Percentiles rank a stretch among this genome's conserved stretches.
These are phyloP conservation scores for Mycena indigotica DNA, from an alignment of 768 basidiomycete species.

Conservation along the genomic window DNA sequence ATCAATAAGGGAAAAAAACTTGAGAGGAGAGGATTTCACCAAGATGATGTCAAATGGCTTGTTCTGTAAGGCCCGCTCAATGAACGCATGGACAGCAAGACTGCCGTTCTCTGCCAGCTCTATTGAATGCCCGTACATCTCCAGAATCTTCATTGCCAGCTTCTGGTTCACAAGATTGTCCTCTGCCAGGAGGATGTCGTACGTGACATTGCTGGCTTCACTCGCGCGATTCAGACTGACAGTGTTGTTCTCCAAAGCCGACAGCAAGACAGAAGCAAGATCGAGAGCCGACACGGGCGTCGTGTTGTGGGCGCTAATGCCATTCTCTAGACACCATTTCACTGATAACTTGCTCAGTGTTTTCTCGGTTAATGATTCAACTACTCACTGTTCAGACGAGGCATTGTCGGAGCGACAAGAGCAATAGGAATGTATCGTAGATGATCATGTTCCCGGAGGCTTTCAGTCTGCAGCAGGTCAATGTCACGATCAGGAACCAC, in stretches of 20 bases:
- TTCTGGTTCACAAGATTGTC: conserved; percentile 97
- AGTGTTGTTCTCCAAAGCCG: conserved; percentile 93
- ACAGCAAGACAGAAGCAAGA: conserved; percentile 87
- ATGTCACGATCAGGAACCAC: conserved; percentile 4
- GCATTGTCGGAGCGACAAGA: conserved; percentile 78
- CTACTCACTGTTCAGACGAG: conserved; percentile 72
- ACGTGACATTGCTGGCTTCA: conserved; percentile 81
- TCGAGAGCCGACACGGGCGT: conserved; percentile 88
- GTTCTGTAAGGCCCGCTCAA: conserved; percentile 66
- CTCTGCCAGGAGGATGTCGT: conserved; percentile 94
- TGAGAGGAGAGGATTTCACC: conserved; percentile 45
- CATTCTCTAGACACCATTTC: conserved; percentile 96
- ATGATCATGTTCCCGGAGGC: conserved; percentile 88
- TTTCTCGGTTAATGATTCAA: conserved; percentile 13
- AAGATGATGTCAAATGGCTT: conserved; percentile 91
- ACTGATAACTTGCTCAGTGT: conserved; percentile 48
- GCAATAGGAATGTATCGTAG: conserved; percentile 96
- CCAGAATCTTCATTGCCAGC: conserved; percentile 92
- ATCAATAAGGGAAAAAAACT: conserved; percentile 5
- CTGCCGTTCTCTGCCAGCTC: conserved; percentile 98
- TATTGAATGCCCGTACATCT: conserved; percentile 92
- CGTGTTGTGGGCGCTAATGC: conserved; percentile 92
- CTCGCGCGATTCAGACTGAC: conserved; percentile 72
- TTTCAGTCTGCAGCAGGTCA: conserved; percentile 66
- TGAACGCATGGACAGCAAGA: conserved; percentile 90